Percentiles rank a stretch among this genome's conserved stretches.
Conservation (phyloP, 1,139 yeast genomes). For the Magnusiomyces fungicola region DNA sequence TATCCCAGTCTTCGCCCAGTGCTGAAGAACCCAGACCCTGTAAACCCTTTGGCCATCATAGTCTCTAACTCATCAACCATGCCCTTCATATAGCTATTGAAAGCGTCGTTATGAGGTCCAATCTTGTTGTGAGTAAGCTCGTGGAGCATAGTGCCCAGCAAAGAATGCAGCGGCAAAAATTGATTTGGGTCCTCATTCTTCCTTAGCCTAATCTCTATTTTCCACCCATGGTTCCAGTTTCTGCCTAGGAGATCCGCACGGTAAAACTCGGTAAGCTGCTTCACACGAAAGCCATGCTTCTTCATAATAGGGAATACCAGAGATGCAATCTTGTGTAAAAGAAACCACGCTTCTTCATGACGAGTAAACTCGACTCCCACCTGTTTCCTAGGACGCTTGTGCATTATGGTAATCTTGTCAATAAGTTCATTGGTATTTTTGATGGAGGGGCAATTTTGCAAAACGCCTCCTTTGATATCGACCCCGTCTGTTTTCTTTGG, state of each 20-base stretch:
- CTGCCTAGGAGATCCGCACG: slow-evolving; percentile 71
- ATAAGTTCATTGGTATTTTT: slow-evolving; percentile 1
- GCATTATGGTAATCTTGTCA: slow-evolving; percentile 1
- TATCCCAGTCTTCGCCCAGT: slow-evolving; percentile 51
- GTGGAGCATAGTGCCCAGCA: slow-evolving; percentile 80
- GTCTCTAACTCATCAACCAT: slow-evolving; percentile 52
- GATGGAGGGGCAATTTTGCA: not conserved
- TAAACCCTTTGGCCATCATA: slow-evolving; percentile 41
- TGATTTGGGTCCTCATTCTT: slow-evolving; percentile 46
- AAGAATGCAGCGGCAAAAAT: slow-evolving; percentile 60
- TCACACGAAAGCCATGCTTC: slow-evolving; percentile 57
- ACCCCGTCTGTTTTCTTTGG: not conserved
- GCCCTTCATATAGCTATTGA: slow-evolving; percentile 59
- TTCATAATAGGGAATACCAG: slow-evolving; percentile 58
- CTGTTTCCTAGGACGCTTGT: not conserved
- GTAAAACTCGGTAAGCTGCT: slow-evolving; percentile 68
- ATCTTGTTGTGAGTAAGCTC: slow-evolving; percentile 74
- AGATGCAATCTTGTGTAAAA: slow-evolving; percentile 29
- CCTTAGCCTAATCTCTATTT: slow-evolving; percentile 66
- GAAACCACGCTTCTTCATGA: slow-evolving; percentile 27
- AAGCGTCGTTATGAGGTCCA: slow-evolving; percentile 75
- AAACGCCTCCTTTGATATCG: not conserved
- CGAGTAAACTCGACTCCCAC: not conserved
- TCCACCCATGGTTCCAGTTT: slow-evolving; percentile 78
- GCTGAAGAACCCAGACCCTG: slow-evolving; percentile 40